Evolutionary conservation across 2,329 filamentous ascomycete species (phyloP), one percentile per base, ranked within the genome.

Genomic region (Madurella mycetomatis): DNA sequence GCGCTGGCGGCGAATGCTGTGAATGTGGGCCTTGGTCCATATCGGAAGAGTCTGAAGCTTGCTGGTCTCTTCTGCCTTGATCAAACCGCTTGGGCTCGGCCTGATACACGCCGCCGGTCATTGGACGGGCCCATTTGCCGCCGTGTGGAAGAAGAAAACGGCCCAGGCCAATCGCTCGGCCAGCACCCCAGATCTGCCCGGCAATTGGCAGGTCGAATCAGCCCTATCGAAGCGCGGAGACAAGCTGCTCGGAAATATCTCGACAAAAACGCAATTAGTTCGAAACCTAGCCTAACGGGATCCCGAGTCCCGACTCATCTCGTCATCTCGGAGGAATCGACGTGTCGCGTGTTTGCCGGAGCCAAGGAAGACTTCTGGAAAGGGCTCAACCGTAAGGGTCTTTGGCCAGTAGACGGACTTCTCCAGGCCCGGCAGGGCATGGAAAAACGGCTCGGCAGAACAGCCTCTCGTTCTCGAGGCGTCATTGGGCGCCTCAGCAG

Each of bases 401-500:
- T 18, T 53, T 43, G 40, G 30, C 42, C 49, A 46, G 42, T 34
- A 51, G 42, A 37, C 25, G 25, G 25, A 25, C 44, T 19, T 48
- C 44, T 30, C 12, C 17, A 25, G 51, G 31, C n/a, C 17, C 13
- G 49, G 41, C 17, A 30, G 19, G 32, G 41, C 54, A 52, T 49
- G 43, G 41, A 7, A 25, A 25, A 7, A 25, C 25, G 7, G 40
- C 18, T 40, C 43, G 40, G 46, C 58, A 56, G 41, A 32, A 51
- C 45, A 43, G 42, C 15, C 18, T 37, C 34, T 25, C 53, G 31
- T 47, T 45, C 49, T 46, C 47, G 53, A 37, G 18, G 39, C 18
- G 43, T 57, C 44, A 64, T 62, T 62, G 60, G 59, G 48, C 44
- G 56, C 42, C 18, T 61, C 57, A 59, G 47, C 47, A 49, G 59